phyloP scores from a whole-genome alignment of 768 basidiomycete species.

The Lactarius pseudohatsudake region DNA sequence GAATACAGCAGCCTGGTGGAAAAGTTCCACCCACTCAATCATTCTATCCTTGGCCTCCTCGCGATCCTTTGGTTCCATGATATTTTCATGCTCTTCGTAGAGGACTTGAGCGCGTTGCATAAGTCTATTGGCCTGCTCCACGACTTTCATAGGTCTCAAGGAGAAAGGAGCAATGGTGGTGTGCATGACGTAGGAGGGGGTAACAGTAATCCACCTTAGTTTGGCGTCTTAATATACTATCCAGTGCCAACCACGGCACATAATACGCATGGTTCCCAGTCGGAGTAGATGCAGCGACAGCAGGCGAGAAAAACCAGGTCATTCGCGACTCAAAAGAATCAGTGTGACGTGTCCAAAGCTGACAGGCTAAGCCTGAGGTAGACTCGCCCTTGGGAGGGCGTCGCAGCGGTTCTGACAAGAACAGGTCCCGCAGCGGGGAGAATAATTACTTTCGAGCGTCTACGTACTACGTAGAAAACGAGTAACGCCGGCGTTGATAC shows the following conservation, averaged over 20 bases:
- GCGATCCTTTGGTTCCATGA: conserved; percentile 4
- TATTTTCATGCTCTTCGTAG: not conserved
- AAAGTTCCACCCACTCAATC: not conserved
- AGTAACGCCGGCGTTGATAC: not conserved
- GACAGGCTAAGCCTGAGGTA: not conserved
- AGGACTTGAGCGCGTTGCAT: conserved; percentile 5
- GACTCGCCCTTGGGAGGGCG: not conserved
- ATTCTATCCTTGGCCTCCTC: conserved; percentile 3
- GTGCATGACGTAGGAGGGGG: not conserved
- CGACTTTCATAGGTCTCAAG: not conserved
- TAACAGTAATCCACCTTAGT: not conserved
- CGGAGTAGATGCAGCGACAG: not conserved
- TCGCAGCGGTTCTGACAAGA: not conserved
- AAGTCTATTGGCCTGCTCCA: conserved; percentile 2
- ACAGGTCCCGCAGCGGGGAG: not conserved
- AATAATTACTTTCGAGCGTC: not conserved
- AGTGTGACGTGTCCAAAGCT: not conserved
- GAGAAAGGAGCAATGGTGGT: not conserved
- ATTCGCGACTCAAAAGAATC: not conserved
- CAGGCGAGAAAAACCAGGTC: not conserved
- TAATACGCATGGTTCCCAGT: not conserved
- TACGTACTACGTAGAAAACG: not conserved
- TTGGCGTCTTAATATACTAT: not conserved
- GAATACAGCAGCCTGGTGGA: not conserved
- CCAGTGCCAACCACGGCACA: not conserved